These are phyloP conservation scores for Xylaria telfairii DNA, from an alignment of 495 filamentous ascomycete genomes.

Conservation along the genomic window DNA sequence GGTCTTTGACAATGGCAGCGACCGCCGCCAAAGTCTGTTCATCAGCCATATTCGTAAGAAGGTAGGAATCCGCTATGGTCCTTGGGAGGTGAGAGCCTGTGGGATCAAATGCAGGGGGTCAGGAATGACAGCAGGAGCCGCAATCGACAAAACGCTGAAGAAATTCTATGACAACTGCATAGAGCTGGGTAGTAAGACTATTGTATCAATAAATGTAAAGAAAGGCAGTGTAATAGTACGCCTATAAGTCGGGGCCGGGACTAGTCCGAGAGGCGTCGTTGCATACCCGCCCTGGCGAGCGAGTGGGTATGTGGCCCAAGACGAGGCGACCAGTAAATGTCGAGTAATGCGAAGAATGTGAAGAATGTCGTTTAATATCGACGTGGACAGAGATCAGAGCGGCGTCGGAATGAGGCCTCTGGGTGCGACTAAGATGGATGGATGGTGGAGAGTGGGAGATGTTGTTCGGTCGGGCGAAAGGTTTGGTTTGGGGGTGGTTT, in stretches of 20 bases:
- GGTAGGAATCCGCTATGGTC: not conserved
- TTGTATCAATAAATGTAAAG: constrained; percentile 22
- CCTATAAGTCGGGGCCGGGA: constrained; percentile 30
- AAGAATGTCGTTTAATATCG: no score
- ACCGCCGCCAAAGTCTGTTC: constrained; percentile 68
- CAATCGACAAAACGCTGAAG: constrained; percentile 46
- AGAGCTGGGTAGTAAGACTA: constrained; percentile 31
- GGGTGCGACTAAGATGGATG: not conserved
- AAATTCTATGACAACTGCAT: constrained; percentile 53
- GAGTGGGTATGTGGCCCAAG: constrained; percentile 25
- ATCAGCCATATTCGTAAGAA: constrained; percentile 56
- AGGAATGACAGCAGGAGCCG: constrained; percentile 37
- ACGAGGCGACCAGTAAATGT: constrained; percentile 14
- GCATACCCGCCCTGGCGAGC: constrained; percentile 34
- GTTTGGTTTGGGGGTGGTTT: no score
- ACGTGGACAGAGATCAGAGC: not conserved
- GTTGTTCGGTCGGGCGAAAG: not conserved
- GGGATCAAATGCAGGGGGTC: constrained; percentile 5
- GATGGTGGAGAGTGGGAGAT: not conserved
- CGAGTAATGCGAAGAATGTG: not conserved
- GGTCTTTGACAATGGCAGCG: constrained; percentile 65
- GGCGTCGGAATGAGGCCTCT: constrained; percentile 1
- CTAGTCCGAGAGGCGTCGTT: constrained; percentile 28
- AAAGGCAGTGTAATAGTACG: constrained; percentile 25
- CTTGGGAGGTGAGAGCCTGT: not conserved